Base-by-base conservation (phyloP, 495 filamentous ascomycete species). In the Trichocladium uniseriatum region DNA sequence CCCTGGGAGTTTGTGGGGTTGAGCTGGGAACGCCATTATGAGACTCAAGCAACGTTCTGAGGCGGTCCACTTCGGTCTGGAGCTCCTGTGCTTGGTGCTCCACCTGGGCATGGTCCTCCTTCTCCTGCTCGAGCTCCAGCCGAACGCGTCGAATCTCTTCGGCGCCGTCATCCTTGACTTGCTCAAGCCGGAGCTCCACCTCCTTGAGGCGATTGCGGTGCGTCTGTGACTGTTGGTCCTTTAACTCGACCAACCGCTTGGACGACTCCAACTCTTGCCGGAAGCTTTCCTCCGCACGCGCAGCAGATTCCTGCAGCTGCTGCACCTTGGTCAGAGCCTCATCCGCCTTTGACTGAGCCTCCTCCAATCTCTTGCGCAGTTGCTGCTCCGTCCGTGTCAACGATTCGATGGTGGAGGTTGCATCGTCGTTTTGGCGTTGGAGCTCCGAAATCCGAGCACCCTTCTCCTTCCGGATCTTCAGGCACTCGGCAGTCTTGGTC, bases 381-480 rank as follows among this genome's bases (percentile, higher is more conserved):
- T 78, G 77, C 47, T 87, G 82, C 63, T 95, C 87, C 37, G 79
- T 88, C 15, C 84, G 80, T 49, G 82, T 80, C 3, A 92, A 73
- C 9, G 83, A 80, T 43, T 94, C 87, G 37, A 90, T 75, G 8
- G 69, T 84, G 8, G 81, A 79, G 52, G 72, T 80, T 21, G 84
- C 79, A 54, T 97, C 91, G 48, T 96, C 91, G 54, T 90, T 86
- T 42, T 84, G 78, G 14, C 87, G 85, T 61, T 96, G 87, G 24
- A 99, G 79, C 59, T 91, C 85, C 10, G 87, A 71, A 55, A 96
- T 84, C 16, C 86, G 82, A 0, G 86, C 79, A 55, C 82, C 81
- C 74, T 96, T 97, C 62, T 99, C 92, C 57, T 95, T 97, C 48
- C 94, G 81, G 71, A 85, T 94, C 54, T 90, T 95, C 49, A 88